Percentiles rank a stretch among this genome's conserved stretches.
Evolutionary conservation across 192 early-diverging fungal genomes (phyloP).

Genomic region (Spinellus fusiger): DNA sequence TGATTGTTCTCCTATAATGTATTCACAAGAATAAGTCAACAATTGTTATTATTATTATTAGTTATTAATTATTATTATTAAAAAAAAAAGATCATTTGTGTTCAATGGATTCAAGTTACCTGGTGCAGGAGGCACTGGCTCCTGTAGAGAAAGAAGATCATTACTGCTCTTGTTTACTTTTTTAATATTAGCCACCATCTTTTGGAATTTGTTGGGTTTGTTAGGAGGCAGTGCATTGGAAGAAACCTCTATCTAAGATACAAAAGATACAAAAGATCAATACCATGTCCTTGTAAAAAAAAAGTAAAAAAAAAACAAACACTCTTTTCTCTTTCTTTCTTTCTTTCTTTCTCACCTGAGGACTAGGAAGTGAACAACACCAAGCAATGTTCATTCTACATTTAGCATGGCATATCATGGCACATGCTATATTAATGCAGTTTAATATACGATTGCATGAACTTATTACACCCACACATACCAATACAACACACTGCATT

Average conservation of each 20-base stretch:
- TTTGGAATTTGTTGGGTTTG: background rate
- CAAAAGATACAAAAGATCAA: background rate
- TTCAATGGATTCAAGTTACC: background rate
- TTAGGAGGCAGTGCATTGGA: background rate
- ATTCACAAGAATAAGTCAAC: background rate
- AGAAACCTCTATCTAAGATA: background rate
- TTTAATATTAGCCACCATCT: background rate
- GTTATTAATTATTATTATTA: too few relatives aligned
- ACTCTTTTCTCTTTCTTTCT: background rate
- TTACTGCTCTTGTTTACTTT: background rate
- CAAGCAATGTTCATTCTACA: background rate
- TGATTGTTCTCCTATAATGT: background rate
- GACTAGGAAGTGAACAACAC: background rate
- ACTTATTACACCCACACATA: background rate
- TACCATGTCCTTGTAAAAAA: background rate
- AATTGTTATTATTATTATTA: too few relatives aligned
- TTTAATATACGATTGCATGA: too few relatives aligned
- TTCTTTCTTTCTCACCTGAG: background rate
- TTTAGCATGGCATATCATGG: constrained; percentile 10
- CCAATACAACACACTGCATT: constrained; percentile 11
- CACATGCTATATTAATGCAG: background rate
- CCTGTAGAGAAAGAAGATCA: too few relatives aligned
- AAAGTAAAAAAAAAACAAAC: background rate
- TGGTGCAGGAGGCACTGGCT: too few relatives aligned
- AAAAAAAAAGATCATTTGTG: background rate